Base-by-base conservation (phyloP, 2,329 filamentous ascomycete genomes). In the Phyllosticta citribraziliensis region DNA sequence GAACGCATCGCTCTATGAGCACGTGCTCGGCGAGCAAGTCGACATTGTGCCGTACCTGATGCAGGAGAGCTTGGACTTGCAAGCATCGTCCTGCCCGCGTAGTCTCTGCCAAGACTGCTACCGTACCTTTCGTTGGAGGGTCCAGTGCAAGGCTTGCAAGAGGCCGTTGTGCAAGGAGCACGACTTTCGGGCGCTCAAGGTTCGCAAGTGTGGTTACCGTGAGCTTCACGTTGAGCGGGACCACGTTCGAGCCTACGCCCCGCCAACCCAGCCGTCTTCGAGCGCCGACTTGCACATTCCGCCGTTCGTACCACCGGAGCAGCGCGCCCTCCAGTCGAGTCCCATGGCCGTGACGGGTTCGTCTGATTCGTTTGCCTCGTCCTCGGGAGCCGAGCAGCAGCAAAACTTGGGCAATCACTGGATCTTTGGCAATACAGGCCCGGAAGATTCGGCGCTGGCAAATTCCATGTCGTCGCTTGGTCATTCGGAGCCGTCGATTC, bases 141-240 rank as follows among this genome's bases (percentile, higher is more conserved):
- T 84, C n/a, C 76, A 80, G 50, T 84, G 82, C 69, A 80, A 81
- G 66, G 77, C 74, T 52, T 84, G 82, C 71, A 81, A 81, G 51
- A 81, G 76, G 59, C 77, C 81, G 2, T 72, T 84, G 25, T 84
- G 82, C 70, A 82, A 83, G 65, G 82, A 84, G 65, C 82, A 84
- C 67, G 82, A 84, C 65, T 78, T 84, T 53, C 78, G 81, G 25
- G 81, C 78, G 14, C 73, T 83, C 20, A 80, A 82, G 58, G 73
- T 83, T 27, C 75, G 81, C 47, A 82, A 83, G 56, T 84, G 82
- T 66, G 82, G 82, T 19, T 84, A 79, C 65, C 74, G 79, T 64
- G 81, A 84, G 57, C 75, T 84, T 62, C 73, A 76, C 27, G 71
- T 78, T 22, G 82, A 84, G 67, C 70, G 73, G 12, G 73, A 76